Evolutionary conservation across 176 grass and related monocot species (phyloP).

Genomic region (Dactylis glomerata): DNA sequence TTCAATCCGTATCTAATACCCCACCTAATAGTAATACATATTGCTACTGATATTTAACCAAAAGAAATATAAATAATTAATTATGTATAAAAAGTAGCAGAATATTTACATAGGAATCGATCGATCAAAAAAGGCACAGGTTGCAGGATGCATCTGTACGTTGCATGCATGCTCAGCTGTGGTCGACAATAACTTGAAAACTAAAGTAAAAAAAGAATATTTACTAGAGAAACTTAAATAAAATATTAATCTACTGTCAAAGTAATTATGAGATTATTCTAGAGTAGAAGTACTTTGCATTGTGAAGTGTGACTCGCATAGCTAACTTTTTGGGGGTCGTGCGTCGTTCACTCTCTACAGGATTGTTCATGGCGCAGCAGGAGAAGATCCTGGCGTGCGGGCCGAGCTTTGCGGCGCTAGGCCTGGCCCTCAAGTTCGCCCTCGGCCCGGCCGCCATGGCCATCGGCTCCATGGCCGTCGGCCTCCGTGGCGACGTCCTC

Average conservation of each 20-base stretch:
- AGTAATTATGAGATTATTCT: neutral
- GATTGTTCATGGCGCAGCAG: slow-evolving; percentile 90
- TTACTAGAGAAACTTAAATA: neutral
- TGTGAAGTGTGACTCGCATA: neutral
- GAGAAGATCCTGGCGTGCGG: slow-evolving; percentile 82
- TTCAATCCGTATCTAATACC: slow-evolving; percentile 27
- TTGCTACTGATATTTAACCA: slow-evolving; percentile 11
- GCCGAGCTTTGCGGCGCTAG: slow-evolving; percentile 45
- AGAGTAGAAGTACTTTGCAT: neutral
- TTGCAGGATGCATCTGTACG: neutral
- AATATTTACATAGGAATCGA: slow-evolving; percentile 6
- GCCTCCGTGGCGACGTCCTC: slow-evolving; percentile 75
- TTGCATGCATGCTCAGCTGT: neutral
- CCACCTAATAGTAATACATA: slow-evolving; percentile 21
- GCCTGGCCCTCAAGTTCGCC: slow-evolving; percentile 64
- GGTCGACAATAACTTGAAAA: neutral
- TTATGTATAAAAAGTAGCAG: neutral
- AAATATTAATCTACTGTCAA: neutral
- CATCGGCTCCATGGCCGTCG: slow-evolving; percentile 67
- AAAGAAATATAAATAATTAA: neutral
- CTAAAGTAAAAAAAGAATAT: neutral
- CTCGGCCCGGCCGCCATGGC: slow-evolving; percentile 70
- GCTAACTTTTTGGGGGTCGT: neutral
- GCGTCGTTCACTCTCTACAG: slow-evolving; percentile 32
- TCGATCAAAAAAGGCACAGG: slow-evolving; percentile 12